Base-by-base conservation (phyloP, 2,329 filamentous ascomycete genomes). In the Aspergillus udagawae region DNA sequence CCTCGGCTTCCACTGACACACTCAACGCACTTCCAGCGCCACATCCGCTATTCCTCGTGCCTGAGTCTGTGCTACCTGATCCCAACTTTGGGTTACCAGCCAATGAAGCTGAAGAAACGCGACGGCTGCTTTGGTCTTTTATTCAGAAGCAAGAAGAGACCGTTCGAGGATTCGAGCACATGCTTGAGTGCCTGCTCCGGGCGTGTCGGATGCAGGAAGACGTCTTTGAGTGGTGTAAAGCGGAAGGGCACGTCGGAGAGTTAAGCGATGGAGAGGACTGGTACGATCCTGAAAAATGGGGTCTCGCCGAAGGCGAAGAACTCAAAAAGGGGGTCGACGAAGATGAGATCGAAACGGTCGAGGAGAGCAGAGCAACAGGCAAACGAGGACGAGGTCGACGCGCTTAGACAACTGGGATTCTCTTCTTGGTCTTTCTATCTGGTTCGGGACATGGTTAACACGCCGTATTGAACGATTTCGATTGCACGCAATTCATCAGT, bases 231-330 rank as follows among this genome's bases (percentile, higher is more conserved):
- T 85, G 82, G 79, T 82, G 80, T 65, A 86, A 84, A 66, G 83
- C 85, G 0, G 85, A 87, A 65, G 85, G 77, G 5, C 85, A 88
- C 68, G 73, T 86, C 17, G 83, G 84, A 4, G 85, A 87, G 67
- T 82, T 87, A 83, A 86, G 83, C 53, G 85, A 88, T 64, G 85
- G 85, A 1, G 85, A 88, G 71, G 85, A 88, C 65, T 88, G 85
- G 85, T 85, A 86, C 62, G 85, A 88, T 65, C 75, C 78, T 21
- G 82, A 84, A 55, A 82, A 84, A 64, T 87, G 83, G 84, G 80
- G 79, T 0, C 69, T 87, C n/a, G 67, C 64, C 3, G 73, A 76
- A 38, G 80, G 81, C 1, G 81, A 83, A 47, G 80, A 82, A 57
- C 68, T 87, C 53, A 80, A 82, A 60, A 87, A 87, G 67, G 85